phyloP scores from a whole-genome alignment of 75 land plant genomes.

The Cunninghamia lanceolata region DNA sequence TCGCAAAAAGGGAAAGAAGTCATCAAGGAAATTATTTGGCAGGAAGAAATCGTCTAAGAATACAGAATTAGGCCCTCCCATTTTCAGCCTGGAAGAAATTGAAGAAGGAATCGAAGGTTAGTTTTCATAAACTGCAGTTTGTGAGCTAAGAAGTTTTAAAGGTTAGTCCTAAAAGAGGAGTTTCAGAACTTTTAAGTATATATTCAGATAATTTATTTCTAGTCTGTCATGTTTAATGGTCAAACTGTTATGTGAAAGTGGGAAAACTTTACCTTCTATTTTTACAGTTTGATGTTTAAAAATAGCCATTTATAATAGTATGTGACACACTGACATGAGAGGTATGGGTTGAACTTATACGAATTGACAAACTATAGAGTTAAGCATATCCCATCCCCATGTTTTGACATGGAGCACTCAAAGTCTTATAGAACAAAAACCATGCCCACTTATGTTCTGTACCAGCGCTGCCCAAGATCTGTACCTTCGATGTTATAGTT shows the following conservation, averaged over 20 bases:
- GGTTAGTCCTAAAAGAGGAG: neutral
- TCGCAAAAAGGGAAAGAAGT: conserved; percentile 38
- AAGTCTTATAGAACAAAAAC: neutral
- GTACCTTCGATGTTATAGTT: neutral
- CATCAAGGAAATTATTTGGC: conserved; percentile 41
- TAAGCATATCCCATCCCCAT: too few species aligned
- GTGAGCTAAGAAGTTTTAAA: neutral
- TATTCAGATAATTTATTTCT: too few species aligned
- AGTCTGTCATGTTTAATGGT: too few species aligned
- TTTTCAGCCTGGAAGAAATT: conserved; percentile 65
- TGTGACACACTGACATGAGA: too few species aligned
- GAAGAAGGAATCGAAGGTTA: conserved; percentile 61
- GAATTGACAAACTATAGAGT: too few species aligned
- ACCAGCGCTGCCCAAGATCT: neutral
- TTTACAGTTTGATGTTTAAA: too few species aligned
- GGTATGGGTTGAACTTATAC: too few species aligned
- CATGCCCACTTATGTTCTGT: neutral
- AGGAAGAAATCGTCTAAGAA: conserved; percentile 17
- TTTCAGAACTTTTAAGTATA: neutral
- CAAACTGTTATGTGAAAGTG: too few species aligned
- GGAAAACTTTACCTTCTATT: too few species aligned
- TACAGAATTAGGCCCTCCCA: conserved; percentile 7
- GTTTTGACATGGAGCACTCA: too few species aligned
- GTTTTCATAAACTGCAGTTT: neutral
- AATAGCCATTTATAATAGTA: too few species aligned